Conservation (phyloP, 768 basidiomycete species). For the Rhodotorula taiwanensis region DNA sequence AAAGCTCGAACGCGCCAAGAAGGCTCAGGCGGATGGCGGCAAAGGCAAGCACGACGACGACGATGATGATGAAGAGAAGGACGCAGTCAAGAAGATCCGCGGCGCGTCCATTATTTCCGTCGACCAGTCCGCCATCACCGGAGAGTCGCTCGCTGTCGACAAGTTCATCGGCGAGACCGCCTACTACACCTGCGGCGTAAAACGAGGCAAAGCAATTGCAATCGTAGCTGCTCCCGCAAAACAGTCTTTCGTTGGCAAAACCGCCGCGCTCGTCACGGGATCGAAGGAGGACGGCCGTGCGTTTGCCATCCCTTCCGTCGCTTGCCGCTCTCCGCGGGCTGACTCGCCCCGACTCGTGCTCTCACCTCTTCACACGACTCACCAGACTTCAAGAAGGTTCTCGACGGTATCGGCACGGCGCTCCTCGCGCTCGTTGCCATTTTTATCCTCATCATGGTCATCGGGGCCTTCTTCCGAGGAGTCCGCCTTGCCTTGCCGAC, state of each 20-base stretch:
- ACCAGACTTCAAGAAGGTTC: neutral
- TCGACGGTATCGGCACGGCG: conserved; percentile 47
- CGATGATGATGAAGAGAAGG: conserved; percentile 44
- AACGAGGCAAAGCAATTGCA: conserved; percentile 47
- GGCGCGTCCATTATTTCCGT: conserved; percentile 49
- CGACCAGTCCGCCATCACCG: conserved; percentile 51
- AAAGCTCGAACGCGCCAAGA: conserved; percentile 39
- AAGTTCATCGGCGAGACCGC: conserved; percentile 50
- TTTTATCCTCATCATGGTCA: conserved; percentile 50
- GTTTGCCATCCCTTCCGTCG: conserved; percentile 47
- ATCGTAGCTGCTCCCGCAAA: conserved; percentile 47
- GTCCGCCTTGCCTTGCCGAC: conserved; percentile 47
- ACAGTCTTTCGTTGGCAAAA: conserved; percentile 50
- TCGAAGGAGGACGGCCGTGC: conserved; percentile 48
- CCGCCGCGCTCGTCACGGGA: conserved; percentile 49
- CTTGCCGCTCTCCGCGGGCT: conserved; percentile 9
- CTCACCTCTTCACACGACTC: no score
- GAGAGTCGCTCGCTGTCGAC: conserved; percentile 51
- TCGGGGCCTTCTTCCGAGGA: conserved; percentile 45
- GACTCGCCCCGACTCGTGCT: no score
- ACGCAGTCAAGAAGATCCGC: conserved; percentile 44
- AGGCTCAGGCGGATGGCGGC: conserved; percentile 1
- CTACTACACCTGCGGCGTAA: conserved; percentile 45
- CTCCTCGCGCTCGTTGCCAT: conserved; percentile 50
- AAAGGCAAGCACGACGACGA: conserved; percentile 30